A percentile compares a stretch with the other conserved stretches of the same genome.
phyloP scores from a whole-genome alignment of 2,329 filamentous ascomycete species.

The Stachybotrys chartarum region DNA sequence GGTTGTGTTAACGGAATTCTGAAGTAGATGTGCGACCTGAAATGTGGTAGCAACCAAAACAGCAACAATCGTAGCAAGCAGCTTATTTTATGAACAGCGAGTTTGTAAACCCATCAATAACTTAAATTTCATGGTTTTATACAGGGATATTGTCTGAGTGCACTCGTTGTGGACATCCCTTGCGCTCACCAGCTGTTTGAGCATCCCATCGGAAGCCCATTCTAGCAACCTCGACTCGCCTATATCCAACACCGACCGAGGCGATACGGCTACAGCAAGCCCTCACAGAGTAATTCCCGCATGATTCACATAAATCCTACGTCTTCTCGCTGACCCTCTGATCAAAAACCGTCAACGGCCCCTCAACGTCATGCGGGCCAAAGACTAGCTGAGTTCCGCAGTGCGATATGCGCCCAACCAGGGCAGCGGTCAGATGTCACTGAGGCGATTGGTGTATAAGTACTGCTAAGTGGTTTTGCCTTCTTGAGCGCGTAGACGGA shows the following conservation, averaged over 20 bases:
- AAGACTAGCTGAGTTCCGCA: not conserved
- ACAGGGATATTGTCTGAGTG: too few species aligned
- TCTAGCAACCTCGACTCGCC: not conserved
- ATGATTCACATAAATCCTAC: not conserved
- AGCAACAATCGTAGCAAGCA: too few species aligned
- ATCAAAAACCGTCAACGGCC: not conserved
- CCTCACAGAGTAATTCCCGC: constrained; percentile 8
- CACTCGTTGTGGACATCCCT: not conserved
- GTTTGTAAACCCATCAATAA: too few species aligned
- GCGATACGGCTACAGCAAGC: not conserved
- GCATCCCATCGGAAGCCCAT: not conserved
- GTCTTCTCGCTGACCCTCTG: not conserved
- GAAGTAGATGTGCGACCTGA: too few species aligned
- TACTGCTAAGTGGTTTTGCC: not conserved
- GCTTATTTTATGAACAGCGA: too few species aligned
- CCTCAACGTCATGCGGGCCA: not conserved
- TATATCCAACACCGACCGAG: not conserved
- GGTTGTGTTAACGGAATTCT: too few species aligned
- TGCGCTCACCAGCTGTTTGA: not conserved
- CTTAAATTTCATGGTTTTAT: too few species aligned
- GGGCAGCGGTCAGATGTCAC: not conserved
- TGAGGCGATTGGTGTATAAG: not conserved
- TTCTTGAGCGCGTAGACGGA: not conserved
- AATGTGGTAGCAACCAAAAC: too few species aligned
- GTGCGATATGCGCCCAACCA: not conserved